Evolutionary conservation across 371 early-diverging fungal genomes (phyloP).

Genomic region (Mortierella sp.): DNA sequence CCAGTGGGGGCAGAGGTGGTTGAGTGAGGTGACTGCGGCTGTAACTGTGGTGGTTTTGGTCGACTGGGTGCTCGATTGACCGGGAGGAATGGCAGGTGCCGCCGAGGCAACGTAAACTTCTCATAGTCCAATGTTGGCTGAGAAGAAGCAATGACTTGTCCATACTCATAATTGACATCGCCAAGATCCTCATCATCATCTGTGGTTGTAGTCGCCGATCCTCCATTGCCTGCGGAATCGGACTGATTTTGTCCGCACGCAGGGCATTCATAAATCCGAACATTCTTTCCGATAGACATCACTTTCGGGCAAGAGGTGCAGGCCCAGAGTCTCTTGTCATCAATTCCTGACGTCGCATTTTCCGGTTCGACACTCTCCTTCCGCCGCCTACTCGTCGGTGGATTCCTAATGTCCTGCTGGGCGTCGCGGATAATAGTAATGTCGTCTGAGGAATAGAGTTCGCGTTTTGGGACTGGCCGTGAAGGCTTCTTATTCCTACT

Average conservation of each 20-base stretch:
- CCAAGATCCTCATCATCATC: background rate
- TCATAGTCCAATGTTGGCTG: background rate
- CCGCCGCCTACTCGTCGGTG: background rate
- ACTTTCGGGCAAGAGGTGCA: background rate
- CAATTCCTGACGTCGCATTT: background rate
- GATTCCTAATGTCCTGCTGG: background rate
- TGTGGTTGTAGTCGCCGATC: background rate
- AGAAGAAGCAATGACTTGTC: background rate
- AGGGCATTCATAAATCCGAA: background rate
- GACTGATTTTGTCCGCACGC: slow-evolving; percentile 7
- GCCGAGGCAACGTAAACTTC: background rate
- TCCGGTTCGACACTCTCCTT: background rate
- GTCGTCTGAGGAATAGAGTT: background rate
- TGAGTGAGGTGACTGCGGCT: background rate
- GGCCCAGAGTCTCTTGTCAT: background rate
- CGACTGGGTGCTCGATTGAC: background rate
- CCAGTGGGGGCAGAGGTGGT: background rate
- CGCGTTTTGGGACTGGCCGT: background rate
- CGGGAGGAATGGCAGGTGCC: background rate
- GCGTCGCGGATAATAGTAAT: background rate
- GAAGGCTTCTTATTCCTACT: slow-evolving; percentile 3
- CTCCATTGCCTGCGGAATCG: background rate
- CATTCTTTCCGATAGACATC: background rate
- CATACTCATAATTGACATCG: background rate
- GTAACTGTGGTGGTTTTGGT: background rate